These are phyloP conservation scores for Cicer cuneatum DNA, from an alignment of 306 rosid species.

Conservation along the genomic window DNA sequence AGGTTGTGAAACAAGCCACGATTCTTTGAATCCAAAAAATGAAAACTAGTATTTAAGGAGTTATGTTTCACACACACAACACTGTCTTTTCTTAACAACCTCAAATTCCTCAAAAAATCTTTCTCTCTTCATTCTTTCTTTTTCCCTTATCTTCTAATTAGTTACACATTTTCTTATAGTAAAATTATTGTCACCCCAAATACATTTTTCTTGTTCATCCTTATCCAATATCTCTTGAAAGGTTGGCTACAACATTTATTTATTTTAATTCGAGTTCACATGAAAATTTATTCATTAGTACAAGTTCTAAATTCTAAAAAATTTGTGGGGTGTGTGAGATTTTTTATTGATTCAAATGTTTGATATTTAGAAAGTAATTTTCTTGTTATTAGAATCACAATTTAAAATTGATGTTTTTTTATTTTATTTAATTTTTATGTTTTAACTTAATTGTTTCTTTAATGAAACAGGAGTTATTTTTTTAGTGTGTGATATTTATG, in stretches of 20 bases:
- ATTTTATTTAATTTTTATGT: not conserved
- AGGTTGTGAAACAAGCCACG: slow-evolving; percentile 63
- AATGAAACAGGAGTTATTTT: slow-evolving; percentile 25
- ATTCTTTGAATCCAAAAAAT: slow-evolving; percentile 52
- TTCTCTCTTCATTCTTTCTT: slow-evolving; percentile 29
- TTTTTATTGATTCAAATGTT: slow-evolving; percentile 11
- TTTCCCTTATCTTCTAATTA: slow-evolving; percentile 9
- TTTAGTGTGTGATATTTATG: slow-evolving; percentile 9
- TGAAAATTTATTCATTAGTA: not conserved
- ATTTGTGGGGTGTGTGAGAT: not conserved
- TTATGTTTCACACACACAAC: slow-evolving; percentile 37
- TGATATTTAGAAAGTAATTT: slow-evolving; percentile 16
- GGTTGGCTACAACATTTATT: not conserved
- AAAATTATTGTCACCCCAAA: not conserved
- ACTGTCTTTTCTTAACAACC: slow-evolving; percentile 50
- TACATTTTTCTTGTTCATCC: not conserved
- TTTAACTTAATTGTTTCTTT: not conserved
- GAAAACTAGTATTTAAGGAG: slow-evolving; percentile 55
- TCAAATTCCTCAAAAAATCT: slow-evolving; percentile 31
- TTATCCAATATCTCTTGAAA: slow-evolving; percentile 8
- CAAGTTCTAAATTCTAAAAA: not conserved
- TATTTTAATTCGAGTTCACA: not conserved
- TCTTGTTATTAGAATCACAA: slow-evolving; percentile 6
- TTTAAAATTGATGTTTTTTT: not conserved
- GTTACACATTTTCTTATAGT: slow-evolving; percentile 38